These are phyloP conservation scores for Tulasnella sp. DNA, from an alignment of 768 basidiomycete species.

Conservation along the genomic window DNA sequence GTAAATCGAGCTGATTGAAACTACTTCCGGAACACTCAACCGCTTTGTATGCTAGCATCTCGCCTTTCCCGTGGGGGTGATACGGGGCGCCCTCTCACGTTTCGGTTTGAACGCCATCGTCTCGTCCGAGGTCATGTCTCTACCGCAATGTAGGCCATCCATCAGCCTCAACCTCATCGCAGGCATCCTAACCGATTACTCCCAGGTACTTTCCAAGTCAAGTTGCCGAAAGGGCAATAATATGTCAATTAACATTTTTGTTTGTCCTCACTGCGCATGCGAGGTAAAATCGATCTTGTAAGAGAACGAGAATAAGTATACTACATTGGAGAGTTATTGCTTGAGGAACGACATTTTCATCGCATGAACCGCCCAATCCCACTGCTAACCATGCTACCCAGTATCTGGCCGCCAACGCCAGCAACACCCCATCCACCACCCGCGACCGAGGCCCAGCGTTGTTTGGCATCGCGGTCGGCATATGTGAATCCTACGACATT, in stretches of 20 bases:
- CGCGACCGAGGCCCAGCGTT: conserved; percentile 73
- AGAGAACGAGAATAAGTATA: not conserved
- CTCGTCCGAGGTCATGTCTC: conserved; percentile 58
- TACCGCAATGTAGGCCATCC: conserved; percentile 68
- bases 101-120: conserved; percentile 70
- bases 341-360: not conserved
- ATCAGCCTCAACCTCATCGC: not conserved
- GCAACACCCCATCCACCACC: conserved; percentile 64
- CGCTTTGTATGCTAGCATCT: conserved; percentile 46
- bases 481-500: conserved; percentile 97
- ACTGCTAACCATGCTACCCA: conserved; percentile 72
- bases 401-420: conserved; percentile 72
- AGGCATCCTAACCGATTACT: not conserved
- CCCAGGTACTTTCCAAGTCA: conserved; percentile 73
- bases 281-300: not conserved
- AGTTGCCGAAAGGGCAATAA: conserved; percentile 46
- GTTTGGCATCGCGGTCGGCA: conserved; percentile 92
- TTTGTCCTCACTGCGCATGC: no score
- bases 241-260: not conserved
- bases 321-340: not conserved
- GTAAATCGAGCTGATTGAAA: conserved; percentile 18
- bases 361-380: conserved; percentile 41
- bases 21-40: not conserved
- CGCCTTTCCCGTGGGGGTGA: conserved; percentile 70
- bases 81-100: conserved; percentile 69